Conservation (phyloP, 2,329 filamentous ascomycete species). For the Hypoxylon sp. region DNA sequence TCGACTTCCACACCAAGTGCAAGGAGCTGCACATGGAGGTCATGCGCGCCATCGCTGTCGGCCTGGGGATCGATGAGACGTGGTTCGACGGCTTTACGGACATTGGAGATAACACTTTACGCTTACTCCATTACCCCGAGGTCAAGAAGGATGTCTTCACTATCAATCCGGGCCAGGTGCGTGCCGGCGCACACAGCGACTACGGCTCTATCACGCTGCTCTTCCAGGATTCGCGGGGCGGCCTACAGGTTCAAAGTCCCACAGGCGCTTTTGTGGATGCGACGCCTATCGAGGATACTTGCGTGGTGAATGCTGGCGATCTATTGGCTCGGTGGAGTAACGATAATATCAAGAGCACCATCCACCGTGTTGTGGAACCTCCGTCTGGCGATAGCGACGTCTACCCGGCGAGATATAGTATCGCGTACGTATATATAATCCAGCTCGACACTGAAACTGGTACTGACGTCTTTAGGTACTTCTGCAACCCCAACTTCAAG, state of each 20-base stretch:
- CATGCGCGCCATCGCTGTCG: conserved; percentile 87
- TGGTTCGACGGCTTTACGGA: conserved; percentile 85
- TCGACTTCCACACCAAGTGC: conserved; percentile 78
- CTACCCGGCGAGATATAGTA: conserved; percentile 84
- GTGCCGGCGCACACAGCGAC: conserved; percentile 82
- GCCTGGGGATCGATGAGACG: conserved; percentile 74
- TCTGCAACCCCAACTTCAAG: conserved; percentile 87
- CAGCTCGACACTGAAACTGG: not conserved
- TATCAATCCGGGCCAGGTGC: conserved; percentile 74
- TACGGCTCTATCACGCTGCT: conserved; percentile 71
- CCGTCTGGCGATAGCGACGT: conserved; percentile 66
- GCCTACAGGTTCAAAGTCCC: conserved; percentile 63
- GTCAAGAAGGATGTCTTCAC: conserved; percentile 74
- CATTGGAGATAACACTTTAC: conserved; percentile 75
- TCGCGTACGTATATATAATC: conserved; percentile 70
- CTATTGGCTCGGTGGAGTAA: conserved; percentile 90
- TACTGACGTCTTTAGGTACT: conserved; percentile 67
- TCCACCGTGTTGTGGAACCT: conserved; percentile 91
- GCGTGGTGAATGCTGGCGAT: conserved; percentile 92
- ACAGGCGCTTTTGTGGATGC: conserved; percentile 84
- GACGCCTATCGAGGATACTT: conserved; percentile 81
- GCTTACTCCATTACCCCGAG: conserved; percentile 81
- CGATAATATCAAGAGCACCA: conserved; percentile 88
- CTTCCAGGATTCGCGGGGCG: conserved; percentile 66
- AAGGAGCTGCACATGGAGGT: conserved; percentile 79